Evolutionary conservation across 2,329 filamentous ascomycete genomes (phyloP).

Genomic region (Ilyonectria robusta): DNA sequence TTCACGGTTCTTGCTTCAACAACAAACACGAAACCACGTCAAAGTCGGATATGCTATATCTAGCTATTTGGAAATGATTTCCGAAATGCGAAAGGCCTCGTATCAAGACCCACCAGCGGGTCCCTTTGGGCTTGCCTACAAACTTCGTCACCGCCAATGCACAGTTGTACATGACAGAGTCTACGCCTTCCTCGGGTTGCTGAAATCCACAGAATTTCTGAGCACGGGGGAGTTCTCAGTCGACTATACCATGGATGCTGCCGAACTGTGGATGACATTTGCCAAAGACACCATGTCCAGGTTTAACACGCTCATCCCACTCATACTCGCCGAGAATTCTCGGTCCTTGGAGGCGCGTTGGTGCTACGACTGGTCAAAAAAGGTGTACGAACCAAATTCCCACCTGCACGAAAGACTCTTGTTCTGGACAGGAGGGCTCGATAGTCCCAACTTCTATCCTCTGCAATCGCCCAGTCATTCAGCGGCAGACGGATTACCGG

Average conservation of each 20-base stretch:
- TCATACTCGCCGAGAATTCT: slow-evolving; percentile 18
- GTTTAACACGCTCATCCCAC: slow-evolving; percentile 25
- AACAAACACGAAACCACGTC: slow-evolving; percentile 8
- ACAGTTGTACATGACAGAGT: slow-evolving; percentile 23
- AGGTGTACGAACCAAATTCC: slow-evolving; percentile 19
- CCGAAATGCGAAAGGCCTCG: slow-evolving; percentile 20
- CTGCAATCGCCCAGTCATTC: slow-evolving; percentile 17
- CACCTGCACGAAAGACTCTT: slow-evolving; percentile 3
- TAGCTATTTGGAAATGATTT: slow-evolving; percentile 23
- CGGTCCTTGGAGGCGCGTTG: slow-evolving; percentile 9
- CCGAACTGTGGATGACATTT: slow-evolving; percentile 24
- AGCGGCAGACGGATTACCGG: slow-evolving; percentile 23
- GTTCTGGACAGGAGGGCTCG: slow-evolving; percentile 31
- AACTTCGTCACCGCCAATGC: slow-evolving; percentile 26
- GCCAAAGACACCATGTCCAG: slow-evolving; percentile 25
- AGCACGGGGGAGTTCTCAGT: slow-evolving; percentile 1
- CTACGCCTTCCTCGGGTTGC: slow-evolving; percentile 24
- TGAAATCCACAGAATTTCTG: slow-evolving; percentile 1
- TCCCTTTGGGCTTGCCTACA: slow-evolving; percentile 31
- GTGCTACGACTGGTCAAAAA: slow-evolving; percentile 25
- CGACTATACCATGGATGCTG: slow-evolving; percentile 22
- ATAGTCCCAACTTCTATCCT: slow-evolving; percentile 24
- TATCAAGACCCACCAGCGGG: slow-evolving; percentile 22
- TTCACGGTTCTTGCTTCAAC: slow-evolving; percentile 17
- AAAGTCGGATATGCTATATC: slow-evolving; percentile 20